phyloP scores from a whole-genome alignment of 306 rosid genomes.

The Neltuma alba region DNA sequence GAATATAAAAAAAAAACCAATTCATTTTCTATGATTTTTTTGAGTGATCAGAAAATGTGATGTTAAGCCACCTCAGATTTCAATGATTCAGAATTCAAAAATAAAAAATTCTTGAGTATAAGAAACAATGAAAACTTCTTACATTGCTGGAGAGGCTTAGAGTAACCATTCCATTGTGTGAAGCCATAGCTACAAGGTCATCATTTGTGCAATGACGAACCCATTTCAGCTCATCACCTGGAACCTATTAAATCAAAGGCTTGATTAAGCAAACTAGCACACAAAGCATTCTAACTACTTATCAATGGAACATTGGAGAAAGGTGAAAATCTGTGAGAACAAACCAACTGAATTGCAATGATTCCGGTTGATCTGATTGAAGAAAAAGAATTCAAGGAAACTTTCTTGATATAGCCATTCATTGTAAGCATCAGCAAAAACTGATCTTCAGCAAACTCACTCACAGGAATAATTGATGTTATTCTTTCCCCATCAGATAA shows the following conservation, averaged over 20 bases:
- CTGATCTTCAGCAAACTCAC: conserved; percentile 84
- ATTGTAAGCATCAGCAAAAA: conserved; percentile 91
- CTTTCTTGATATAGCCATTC: conserved; percentile 94
- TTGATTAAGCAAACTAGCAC: conserved; percentile 33
- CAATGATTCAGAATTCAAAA: not conserved
- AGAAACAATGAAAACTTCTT: conserved; percentile 40
- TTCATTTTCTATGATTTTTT: conserved; percentile 3
- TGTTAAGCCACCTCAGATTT: conserved; percentile 16
- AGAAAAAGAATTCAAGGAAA: conserved; percentile 84
- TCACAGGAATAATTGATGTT: conserved; percentile 93
- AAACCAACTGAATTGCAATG: conserved; percentile 97
- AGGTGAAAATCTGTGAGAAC: conserved; percentile 42
- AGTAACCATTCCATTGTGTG: conserved; percentile 91
- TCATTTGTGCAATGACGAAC: conserved; percentile 89
- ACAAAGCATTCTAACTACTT: conserved; percentile 20
- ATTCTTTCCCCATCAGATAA: conserved; percentile 93
- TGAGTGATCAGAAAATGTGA: not conserved
- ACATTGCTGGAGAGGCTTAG: conserved; percentile 76
- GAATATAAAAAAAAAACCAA: not conserved
- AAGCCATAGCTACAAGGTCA: conserved; percentile 96
- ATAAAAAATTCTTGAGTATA: not conserved
- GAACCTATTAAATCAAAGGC: conserved; percentile 64
- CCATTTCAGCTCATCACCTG: conserved; percentile 97
- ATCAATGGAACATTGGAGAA: conserved; percentile 25
- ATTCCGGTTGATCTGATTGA: conserved; percentile 92